Evolutionary conservation across 2,329 filamentous ascomycete species (phyloP).

Genomic region (Botrytis squamosa): DNA sequence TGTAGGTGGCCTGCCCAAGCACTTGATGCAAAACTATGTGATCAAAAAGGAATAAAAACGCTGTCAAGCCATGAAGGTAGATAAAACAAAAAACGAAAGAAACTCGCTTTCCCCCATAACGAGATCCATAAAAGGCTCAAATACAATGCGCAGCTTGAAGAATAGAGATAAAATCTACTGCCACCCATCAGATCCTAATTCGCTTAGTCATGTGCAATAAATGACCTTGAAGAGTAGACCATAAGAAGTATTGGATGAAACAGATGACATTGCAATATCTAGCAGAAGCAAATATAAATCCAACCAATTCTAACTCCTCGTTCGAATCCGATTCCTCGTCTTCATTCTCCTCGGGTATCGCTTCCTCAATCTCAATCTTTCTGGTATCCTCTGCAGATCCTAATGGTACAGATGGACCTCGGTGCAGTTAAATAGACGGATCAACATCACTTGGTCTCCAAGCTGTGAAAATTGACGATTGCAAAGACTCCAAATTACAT

Average conservation of each 20-base stretch:
- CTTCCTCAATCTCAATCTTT: slow-evolving; percentile 33
- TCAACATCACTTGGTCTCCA: slow-evolving; percentile 35
- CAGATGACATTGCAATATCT: slow-evolving; percentile 9
- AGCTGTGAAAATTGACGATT: slow-evolving; percentile 34
- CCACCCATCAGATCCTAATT: not conserved
- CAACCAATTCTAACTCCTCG: slow-evolving; percentile 19
- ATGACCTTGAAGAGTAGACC: not conserved
- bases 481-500: slow-evolving; percentile 29
- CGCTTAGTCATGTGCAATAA: not conserved
- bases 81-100: not conserved
- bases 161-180: not conserved
- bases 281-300: slow-evolving; percentile 10
- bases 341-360: slow-evolving; percentile 39
- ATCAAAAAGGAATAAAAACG: not conserved
- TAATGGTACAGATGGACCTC: slow-evolving; percentile 28
- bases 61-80: not conserved
- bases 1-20: not conserved
- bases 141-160: not conserved
- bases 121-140: not conserved
- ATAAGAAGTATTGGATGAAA: not conserved
- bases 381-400: slow-evolving; percentile 35
- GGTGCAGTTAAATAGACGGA: slow-evolving; percentile 28
- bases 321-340: slow-evolving; percentile 25
- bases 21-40: not conserved
- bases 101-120: not conserved